A percentile compares a stretch with the other conserved stretches of the same genome.
Conservation (phyloP, 495 filamentous ascomycete species). For the Podospora sp. region DNA sequence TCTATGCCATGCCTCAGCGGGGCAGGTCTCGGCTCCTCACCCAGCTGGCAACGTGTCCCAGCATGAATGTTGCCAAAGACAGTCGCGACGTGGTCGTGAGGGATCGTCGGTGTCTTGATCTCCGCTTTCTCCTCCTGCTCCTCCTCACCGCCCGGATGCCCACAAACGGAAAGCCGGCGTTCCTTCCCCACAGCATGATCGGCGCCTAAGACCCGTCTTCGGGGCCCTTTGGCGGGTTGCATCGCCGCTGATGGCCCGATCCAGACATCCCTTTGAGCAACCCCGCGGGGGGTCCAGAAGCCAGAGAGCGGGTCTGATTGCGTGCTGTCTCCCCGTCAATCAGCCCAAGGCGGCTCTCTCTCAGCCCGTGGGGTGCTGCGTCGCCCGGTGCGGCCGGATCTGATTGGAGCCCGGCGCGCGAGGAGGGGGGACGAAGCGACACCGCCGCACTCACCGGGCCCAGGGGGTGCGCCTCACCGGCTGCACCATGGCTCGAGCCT, state of each 20-base stretch:
- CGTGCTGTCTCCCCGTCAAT: conserved; percentile 13
- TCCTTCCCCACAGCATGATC: neutral
- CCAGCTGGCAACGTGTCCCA: neutral
- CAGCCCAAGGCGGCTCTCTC: conserved; percentile 1
- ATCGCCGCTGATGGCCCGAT: neutral
- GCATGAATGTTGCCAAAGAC: too few species aligned
- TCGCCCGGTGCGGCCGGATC: conserved; percentile 2
- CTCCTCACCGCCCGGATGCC: neutral
- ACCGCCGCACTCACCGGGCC: conserved; percentile 14
- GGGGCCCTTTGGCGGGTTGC: neutral
- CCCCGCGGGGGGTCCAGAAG: neutral
- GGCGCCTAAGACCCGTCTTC: neutral
- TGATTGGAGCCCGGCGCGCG: conserved; percentile 16
- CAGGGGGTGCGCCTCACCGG: conserved; percentile 21
- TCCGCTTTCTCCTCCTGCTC: neutral
- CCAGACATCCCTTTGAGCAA: neutral
- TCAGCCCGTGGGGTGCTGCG: neutral
- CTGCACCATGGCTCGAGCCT: conserved; percentile 20
- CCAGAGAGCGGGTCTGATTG: conserved; percentile 2
- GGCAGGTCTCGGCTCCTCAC: neutral
- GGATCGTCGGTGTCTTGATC: neutral
- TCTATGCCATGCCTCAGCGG: too few species aligned
- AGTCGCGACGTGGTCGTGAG: neutral
- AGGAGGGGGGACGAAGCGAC: neutral
- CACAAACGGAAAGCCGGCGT: conserved; percentile 4